Evolutionary conservation across 805 yeast genomes (phyloP), one percentile per base, ranked within the genome.

Genomic region (Sugiyamaella chiloensis): DNA sequence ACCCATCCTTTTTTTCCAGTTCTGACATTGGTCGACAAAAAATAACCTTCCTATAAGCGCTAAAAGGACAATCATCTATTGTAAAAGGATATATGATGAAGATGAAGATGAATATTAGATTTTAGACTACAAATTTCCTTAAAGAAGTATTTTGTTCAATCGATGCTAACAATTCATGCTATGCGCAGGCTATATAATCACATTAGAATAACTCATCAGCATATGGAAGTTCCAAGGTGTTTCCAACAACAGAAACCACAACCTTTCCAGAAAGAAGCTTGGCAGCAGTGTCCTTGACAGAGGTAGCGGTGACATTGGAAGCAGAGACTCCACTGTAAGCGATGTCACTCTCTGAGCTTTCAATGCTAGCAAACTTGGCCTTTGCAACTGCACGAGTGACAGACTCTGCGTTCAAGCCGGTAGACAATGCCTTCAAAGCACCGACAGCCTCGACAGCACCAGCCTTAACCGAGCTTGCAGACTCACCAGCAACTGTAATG

Each of bases 171-270:
- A 24, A 20, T 23, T 37, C 5, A 4, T 20, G n/a, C 29, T 19
- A 11, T n/a, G 23, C 42, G 42, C 23, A 5, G 12, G 29, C 23
- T 9, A 21, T 44, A 3, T n/a, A 31, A 35, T 5, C n/a, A 11
- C 7, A 37, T 44, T 64, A 67, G 68, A 85, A 86, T 71, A 91
- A 83, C 74, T 93, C 96, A 69, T 85, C 89, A 61, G 85, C 83
- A 69, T 75, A 85, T 63, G 99, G 97, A 72, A 91, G 80, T 57
- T 80, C 81, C 64, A 81, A 83, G 52, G 84, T 80, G 69, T 88
- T 84, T 71, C 98, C 99, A 53, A 87, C 83, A 54, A 93, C 96
- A 56, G 84, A 93, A 64, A 85, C 83, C 74, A 83, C 88, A 74
- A 82, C 83, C 63, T 80, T 80, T 23, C 69, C 64, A 50, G 59